phyloP scores from a whole-genome alignment of 116 monocot genomes.

The Iris pallida region DNA sequence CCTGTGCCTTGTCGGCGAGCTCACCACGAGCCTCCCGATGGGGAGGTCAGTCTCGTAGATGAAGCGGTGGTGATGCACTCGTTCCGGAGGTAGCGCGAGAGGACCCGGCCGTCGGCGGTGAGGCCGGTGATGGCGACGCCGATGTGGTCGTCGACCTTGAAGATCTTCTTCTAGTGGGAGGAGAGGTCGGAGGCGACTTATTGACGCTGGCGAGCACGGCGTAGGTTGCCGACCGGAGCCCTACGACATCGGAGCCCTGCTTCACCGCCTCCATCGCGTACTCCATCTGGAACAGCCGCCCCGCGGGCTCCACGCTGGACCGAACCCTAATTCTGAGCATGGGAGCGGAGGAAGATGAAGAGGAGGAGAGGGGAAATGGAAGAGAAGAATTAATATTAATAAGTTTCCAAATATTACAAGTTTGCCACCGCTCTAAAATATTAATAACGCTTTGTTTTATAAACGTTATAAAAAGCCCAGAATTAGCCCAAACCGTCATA shows the following conservation, averaged over 20 bases:
- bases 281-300: conserved; percentile 97
- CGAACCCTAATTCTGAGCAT: too few relatives aligned
- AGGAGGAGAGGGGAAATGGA: too few relatives aligned
- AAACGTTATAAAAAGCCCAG: too few relatives aligned
- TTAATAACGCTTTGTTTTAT: too few relatives aligned
- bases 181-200: conserved; percentile 89
- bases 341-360: too few relatives aligned
- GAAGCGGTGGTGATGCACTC: conserved; percentile 97
- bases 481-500: too few relatives aligned
- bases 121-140: conserved; percentile 96
- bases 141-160: too few relatives aligned
- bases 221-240: conserved; percentile 74
- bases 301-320: too few relatives aligned
- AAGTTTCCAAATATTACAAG: too few relatives aligned
- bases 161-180: conserved; percentile 92
- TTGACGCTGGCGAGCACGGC: conserved; percentile 80
- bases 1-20: conserved; percentile 95
- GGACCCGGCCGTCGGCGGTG: conserved; percentile 92
- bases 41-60: conserved; percentile 92
- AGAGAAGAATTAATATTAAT: too few relatives aligned
- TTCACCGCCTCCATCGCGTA: conserved; percentile 99
- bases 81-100: conserved; percentile 76
- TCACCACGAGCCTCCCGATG: conserved; percentile 74
- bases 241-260: conserved; percentile 88
- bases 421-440: too few relatives aligned